Percentiles rank a stretch among this genome's conserved stretches.
Evolutionary conservation across 2,329 filamentous ascomycete species (phyloP).

Genomic region (Exophiala sp.): DNA sequence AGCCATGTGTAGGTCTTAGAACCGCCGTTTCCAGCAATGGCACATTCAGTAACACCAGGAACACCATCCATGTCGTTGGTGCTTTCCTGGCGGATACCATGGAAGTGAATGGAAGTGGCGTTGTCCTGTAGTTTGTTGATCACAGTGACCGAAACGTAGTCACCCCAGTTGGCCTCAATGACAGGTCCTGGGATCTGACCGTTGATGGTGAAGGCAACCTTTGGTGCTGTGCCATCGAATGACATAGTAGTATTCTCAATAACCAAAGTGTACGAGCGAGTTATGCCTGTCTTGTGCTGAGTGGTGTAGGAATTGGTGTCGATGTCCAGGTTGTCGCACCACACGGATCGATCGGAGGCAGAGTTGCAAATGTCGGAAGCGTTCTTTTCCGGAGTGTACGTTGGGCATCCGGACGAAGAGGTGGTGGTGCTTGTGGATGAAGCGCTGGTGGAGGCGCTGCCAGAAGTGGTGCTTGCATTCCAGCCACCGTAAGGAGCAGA

Average conservation of each 20-base stretch:
- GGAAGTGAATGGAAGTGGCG: conserved; percentile 54
- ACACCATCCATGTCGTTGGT: conserved; percentile 59
- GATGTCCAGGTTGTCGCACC: conserved; percentile 20
- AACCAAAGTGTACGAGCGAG: conserved; percentile 20
- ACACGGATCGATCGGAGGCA: conserved; percentile 21
- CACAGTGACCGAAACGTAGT: conserved; percentile 52
- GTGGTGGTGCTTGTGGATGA: neutral
- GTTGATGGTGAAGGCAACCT: conserved; percentile 64
- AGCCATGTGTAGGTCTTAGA: conserved; percentile 57
- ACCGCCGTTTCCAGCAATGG: conserved; percentile 48
- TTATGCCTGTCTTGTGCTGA: conserved; percentile 19
- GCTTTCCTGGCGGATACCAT: conserved; percentile 50
- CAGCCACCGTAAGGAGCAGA: neutral
- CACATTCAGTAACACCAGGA: conserved; percentile 50
- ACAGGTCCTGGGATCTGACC: conserved; percentile 64
- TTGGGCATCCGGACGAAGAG: conserved; percentile 3
- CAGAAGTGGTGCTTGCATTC: conserved; percentile 5
- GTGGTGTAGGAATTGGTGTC: conserved; percentile 18
- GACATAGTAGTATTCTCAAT: conserved; percentile 24
- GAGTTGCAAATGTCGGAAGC: conserved; percentile 19
- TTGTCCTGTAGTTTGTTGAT: conserved; percentile 54
- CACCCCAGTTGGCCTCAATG: conserved; percentile 63
- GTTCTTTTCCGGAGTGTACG: conserved; percentile 11
- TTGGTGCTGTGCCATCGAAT: conserved; percentile 31
- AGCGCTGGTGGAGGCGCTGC: neutral